A percentile compares a stretch with the other conserved stretches of the same genome.
Evolutionary conservation across 1,139 yeast genomes (phyloP).

Genomic region (Sugiyamaella sp.): DNA sequence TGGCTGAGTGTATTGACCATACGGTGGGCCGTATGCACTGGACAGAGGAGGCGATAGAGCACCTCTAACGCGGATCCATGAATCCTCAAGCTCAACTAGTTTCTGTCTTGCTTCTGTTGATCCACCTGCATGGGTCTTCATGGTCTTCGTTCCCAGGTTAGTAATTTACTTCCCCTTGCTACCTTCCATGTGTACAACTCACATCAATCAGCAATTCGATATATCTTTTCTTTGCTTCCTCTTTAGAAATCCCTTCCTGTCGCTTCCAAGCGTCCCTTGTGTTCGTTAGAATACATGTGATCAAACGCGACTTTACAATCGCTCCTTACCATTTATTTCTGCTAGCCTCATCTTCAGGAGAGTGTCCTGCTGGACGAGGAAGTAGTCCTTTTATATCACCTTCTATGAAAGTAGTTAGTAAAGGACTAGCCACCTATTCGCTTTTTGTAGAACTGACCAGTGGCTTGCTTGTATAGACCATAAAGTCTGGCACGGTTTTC

Average conservation of each 20-base stretch:
- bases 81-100: constrained; percentile 63
- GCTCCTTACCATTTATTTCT: constrained; percentile 63
- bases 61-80: constrained; percentile 74
- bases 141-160: constrained; percentile 48
- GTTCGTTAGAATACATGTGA: not conserved
- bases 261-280: constrained; percentile 72
- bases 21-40: constrained; percentile 10
- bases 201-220: constrained; percentile 58
- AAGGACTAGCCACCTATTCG: too few species aligned
- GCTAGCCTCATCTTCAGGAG: constrained; percentile 67
- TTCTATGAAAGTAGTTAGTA: too few species aligned
- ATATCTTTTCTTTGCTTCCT: constrained; percentile 75
- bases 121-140: constrained; percentile 70
- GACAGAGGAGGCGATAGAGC: constrained; percentile 6
- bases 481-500: constrained; percentile 69
- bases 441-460: constrained; percentile 38
- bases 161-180: not conserved
- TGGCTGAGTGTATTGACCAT: constrained; percentile 18
- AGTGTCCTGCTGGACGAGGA: constrained; percentile 63
- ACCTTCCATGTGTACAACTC: not conserved
- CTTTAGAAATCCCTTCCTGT: constrained; percentile 68
- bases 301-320: not conserved
- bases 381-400: constrained; percentile 74
- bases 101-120: constrained; percentile 69
- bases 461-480: constrained; percentile 86